Evolutionary conservation across 768 basidiomycete species (phyloP).

Genomic region (Pleurotus tuoliensis): DNA sequence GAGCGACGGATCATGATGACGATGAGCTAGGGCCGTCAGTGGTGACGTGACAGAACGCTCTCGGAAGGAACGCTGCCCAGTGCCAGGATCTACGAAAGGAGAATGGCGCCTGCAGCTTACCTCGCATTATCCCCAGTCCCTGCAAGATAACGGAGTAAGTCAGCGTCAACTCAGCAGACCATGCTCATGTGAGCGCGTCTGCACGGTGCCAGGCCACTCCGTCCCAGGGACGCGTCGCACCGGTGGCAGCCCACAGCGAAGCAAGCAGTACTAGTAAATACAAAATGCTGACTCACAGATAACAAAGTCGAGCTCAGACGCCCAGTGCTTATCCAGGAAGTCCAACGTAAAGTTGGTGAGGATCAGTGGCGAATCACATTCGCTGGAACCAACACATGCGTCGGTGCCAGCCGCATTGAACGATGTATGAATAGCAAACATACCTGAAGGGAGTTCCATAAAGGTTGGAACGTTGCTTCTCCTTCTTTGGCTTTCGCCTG

Average conservation of each 20-base stretch:
- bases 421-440: conserved; percentile 19
- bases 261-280: not conserved
- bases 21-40: no score
- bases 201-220: not conserved
- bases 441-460: conserved; percentile 71
- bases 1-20: no score
- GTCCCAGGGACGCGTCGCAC: not conserved
- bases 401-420: conserved; percentile 1
- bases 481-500: conserved; percentile 53
- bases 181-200: conserved; percentile 1
- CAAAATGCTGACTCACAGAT: conserved; percentile 51
- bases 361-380: conserved; percentile 77
- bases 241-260: conserved; percentile 2
- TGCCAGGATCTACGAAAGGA: not conserved
- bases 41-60: no score
- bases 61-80: no score
- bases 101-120: conserved; percentile 24
- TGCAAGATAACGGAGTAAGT: conserved; percentile 19
- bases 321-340: conserved; percentile 75
- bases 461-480: conserved; percentile 47
- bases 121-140: conserved; percentile 80
- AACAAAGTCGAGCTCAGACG: conserved; percentile 84
- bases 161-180: not conserved
- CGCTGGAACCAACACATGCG: conserved; percentile 30
- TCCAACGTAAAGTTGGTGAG: conserved; percentile 84